Evolutionary conservation across 1,284 basidiomycete genomes (phyloP).

Genomic region (Ganoderma lingzhi): DNA sequence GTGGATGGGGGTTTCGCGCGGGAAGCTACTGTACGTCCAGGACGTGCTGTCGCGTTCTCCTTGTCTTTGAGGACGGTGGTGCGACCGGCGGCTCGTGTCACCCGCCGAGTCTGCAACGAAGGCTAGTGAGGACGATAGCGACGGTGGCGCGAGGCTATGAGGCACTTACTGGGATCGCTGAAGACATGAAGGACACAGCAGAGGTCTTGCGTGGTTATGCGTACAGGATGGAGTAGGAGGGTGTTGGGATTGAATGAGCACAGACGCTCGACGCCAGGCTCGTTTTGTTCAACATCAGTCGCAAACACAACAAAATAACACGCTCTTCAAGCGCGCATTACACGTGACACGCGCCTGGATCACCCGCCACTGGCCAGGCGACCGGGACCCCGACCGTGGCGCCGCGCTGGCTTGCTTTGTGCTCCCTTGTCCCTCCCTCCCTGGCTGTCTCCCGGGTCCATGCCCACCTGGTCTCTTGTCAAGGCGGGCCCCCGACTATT

Average conservation of each 20-base stretch:
- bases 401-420: slow-evolving; percentile 4
- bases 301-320: slow-evolving; percentile 44
- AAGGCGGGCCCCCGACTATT: slow-evolving; percentile 22
- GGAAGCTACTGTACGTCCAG: slow-evolving; percentile 56
- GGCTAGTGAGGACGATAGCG: slow-evolving; percentile 9
- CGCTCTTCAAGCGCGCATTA: slow-evolving; percentile 34
- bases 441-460: slow-evolving; percentile 20
- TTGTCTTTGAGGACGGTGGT: slow-evolving; percentile 62
- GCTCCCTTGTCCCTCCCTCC: neutral
- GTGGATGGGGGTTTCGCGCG: slow-evolving; percentile 65
- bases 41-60: slow-evolving; percentile 64
- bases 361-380: slow-evolving; percentile 2
- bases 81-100: slow-evolving; percentile 59
- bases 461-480: slow-evolving; percentile 31
- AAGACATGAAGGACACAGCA: slow-evolving; percentile 43
- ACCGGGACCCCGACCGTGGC: neutral
- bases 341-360: slow-evolving; percentile 34
- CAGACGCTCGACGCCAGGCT: slow-evolving; percentile 27
- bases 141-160: neutral
- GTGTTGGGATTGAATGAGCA: slow-evolving; percentile 32
- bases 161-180: slow-evolving; percentile 44
- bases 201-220: slow-evolving; percentile 29
- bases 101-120: slow-evolving; percentile 59
- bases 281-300: slow-evolving; percentile 45
- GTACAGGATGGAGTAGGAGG: slow-evolving; percentile 36